A percentile compares a stretch with the other conserved stretches of the same genome.
Conservation (phyloP, 306 rosid genomes). For the Prinsepia uniflora region DNA sequence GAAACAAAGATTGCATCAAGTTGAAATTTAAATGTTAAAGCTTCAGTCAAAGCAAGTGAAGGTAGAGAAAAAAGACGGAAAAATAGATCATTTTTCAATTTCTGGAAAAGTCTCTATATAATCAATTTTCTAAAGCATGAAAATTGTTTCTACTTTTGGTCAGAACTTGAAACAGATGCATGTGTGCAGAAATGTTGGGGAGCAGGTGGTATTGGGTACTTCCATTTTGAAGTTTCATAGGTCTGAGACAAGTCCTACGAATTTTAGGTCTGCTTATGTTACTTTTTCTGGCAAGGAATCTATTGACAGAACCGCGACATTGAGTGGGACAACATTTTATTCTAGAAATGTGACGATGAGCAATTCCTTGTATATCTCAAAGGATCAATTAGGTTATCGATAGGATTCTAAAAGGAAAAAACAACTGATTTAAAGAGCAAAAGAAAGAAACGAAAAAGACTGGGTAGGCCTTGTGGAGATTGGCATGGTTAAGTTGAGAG, state of each 20-base stretch:
- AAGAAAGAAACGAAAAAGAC: not conserved
- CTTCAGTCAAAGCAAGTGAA: conserved; percentile 23
- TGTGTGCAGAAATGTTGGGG: not conserved
- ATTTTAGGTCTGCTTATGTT: conserved; percentile 27
- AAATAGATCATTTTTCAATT: conserved; percentile 12
- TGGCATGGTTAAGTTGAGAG: not conserved
- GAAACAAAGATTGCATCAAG: conserved; percentile 27
- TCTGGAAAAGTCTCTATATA: conserved; percentile 14
- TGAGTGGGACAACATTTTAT: conserved; percentile 25
- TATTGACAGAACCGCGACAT: conserved; percentile 26
- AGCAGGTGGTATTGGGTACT: not conserved
- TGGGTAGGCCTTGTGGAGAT: not conserved
- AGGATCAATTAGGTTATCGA: not conserved
- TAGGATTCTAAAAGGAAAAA: not conserved
- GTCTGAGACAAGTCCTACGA: not conserved
- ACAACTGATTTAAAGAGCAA: no score
- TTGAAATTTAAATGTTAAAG: conserved; percentile 22
- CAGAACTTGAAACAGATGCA: not conserved
- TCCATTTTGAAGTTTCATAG: not conserved
- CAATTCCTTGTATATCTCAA: not conserved
- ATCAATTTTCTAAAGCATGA: not conserved
- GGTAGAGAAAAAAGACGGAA: conserved; percentile 13
- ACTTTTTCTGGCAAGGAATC: conserved; percentile 31
- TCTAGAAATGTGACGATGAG: conserved; percentile 29
- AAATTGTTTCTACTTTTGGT: not conserved